Evolutionary conservation across 805 yeast genomes (phyloP).

Genomic region (Candida broadrunensis): DNA sequence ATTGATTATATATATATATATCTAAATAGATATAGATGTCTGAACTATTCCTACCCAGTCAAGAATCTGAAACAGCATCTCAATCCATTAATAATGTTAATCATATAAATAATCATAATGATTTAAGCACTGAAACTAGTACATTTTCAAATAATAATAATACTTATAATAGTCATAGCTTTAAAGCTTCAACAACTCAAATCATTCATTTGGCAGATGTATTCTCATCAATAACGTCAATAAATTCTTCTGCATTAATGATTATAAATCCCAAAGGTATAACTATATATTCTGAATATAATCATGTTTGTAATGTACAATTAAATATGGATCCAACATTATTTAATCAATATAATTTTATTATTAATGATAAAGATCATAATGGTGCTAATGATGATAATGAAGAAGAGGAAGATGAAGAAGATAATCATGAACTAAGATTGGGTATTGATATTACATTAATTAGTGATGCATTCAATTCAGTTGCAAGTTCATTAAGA

Average conservation of each 20-base stretch:
- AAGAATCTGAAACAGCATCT: neutral
- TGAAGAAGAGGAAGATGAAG: constrained; percentile 1
- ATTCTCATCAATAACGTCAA: constrained; percentile 27
- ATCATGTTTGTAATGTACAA: constrained; percentile 35
- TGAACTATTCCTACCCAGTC: neutral
- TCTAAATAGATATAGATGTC: too few relatives aligned
- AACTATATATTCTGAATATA: constrained; percentile 30
- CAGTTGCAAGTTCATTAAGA: constrained; percentile 20
- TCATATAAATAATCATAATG: neutral
- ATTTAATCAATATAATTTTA: constrained; percentile 26
- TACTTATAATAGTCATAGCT: constrained; percentile 7
- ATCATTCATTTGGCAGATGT: constrained; percentile 37
- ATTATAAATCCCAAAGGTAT: constrained; percentile 31
- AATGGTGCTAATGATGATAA: constrained; percentile 4
- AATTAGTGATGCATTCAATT: constrained; percentile 32
- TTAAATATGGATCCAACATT: constrained; percentile 35
- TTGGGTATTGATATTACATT: constrained; percentile 37
- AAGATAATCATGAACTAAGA: constrained; percentile 10
- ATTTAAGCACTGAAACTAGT: neutral
- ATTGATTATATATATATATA: too few relatives aligned
- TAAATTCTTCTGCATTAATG: constrained; percentile 33
- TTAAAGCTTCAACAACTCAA: constrained; percentile 36
- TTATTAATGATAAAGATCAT: constrained; percentile 8
- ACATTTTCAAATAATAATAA: neutral
- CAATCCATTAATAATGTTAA: neutral